Evolutionary conservation across 306 rosid genomes (phyloP), one percentile per base, ranked within the genome.

Genomic region (Vigna hirtella): DNA sequence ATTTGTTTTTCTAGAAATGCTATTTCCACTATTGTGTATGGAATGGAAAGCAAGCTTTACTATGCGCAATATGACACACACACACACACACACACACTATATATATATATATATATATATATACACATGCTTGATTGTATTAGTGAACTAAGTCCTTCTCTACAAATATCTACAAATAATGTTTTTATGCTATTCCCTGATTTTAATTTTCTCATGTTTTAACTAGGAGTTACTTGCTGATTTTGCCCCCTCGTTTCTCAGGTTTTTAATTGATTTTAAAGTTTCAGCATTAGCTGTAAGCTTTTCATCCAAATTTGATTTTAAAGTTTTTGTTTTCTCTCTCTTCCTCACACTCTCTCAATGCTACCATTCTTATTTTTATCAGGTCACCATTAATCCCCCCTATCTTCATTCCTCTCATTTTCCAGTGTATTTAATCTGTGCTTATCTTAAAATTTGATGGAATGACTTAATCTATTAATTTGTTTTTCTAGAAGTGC

Each of bases 221-320:
- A 28, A 17, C 49, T 7, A 28, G 56, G 48, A 55, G 15, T 66
- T 52, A 43, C 58, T 26, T 36, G 77, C 49, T 53, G 79, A 53
- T 43, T 48, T 3, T 7, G 15, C 71, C 4, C 12, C 36, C 40
- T 68, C 36, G 9, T 48, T 45, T 43, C 38, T 74, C 30, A 20
- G 66, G 53, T 73, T 26, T 45, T 68, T 67, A 24, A 0, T 48
- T 48, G 71, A n/a, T 51, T 66, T 49, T 18, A 42, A 53, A 36
- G 42, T 22, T 10, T 65, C 36, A 7, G 11, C 16, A 8, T 52
- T 42, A 26, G 32, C 43, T 32, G 38, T 34, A 72, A 20, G 38
- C 48, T 34, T 53, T 52, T 18, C 51, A 36, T 77, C 53, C 6
- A 15, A 49, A 49, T 49, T 49, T 49, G 18, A 15, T 49, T 4